Evolutionary conservation across 2,329 filamentous ascomycete species (phyloP), one percentile per base, ranked within the genome.

Genomic region (Talaromyces funiculosus): DNA sequence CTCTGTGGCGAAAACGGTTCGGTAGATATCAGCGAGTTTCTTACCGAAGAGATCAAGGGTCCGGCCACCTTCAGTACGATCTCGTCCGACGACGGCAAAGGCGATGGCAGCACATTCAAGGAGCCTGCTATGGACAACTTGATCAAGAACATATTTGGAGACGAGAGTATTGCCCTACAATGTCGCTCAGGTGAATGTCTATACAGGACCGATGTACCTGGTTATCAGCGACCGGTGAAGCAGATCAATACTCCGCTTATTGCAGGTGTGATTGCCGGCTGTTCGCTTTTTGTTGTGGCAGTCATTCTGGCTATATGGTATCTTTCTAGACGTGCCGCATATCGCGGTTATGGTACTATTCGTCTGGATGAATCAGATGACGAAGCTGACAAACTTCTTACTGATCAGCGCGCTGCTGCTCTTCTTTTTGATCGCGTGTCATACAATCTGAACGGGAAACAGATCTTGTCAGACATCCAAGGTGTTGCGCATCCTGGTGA

Each of bases 181-280:
- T 99, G 94, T 69, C 81, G 86, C 63, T 85, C 92, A 24, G 94
- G 94, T 62, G 94, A 99, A 77, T 99, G 94, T 79, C 79, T 99
- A 35, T 92, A 97, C 75, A 85, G 89, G 72, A 96, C 92, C 5
- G 90, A 97, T 69, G 87, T 97, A 6, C 94, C 94, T 16, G 94
- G 95, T 18, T 99, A 96, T 70, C 82, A 89, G 66, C 84, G 89
- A 20, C 92, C 93, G 0, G 84, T 97, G 62, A 96, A 97, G 78
- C 88, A 88, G 72, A 97, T 99, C 77, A 99, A 99, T 73, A 97
- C 93, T 0, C 94, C 93, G 3, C 82, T 99, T 53, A 99, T 99
- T 67, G 93, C 95, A 10, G 89, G 90, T 14, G 90, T 97, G 51
- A 97, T 99, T 68, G 92, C 92, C 24, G 88, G 85, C 6, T 90